These are phyloP conservation scores for Penicillium sp. DNA, from an alignment of 2,329 filamentous ascomycete species.

Conservation along the genomic window DNA sequence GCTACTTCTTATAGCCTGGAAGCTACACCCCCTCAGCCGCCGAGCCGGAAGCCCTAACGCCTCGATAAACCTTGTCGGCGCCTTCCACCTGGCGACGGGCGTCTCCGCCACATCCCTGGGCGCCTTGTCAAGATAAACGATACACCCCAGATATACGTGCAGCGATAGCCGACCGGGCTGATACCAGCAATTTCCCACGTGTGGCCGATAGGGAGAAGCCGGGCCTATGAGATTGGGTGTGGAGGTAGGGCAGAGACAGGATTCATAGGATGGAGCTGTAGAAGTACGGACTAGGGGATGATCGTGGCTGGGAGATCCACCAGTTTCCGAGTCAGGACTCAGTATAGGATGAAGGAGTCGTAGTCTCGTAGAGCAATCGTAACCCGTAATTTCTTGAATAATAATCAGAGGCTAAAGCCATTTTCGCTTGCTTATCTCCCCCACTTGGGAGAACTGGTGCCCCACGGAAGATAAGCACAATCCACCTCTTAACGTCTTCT, in stretches of 20 bases:
- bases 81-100: conserved; percentile 17
- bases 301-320: neutral
- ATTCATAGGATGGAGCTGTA: too few relatives aligned
- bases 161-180: conserved; percentile 12
- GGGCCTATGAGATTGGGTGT: neutral
- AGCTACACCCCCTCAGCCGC: neutral
- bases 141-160: conserved; percentile 16
- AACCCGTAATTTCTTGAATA: neutral
- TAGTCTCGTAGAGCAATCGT: too few relatives aligned
- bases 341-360: neutral
- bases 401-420: neutral
- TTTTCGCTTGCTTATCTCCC: conserved; percentile 4
- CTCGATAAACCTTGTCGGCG: conserved; percentile 19
- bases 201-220: neutral
- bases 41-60: neutral
- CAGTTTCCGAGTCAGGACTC: neutral
- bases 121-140: conserved; percentile 15
- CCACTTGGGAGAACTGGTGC: neutral
- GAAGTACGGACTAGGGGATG: neutral
- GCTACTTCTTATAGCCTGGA: neutral
- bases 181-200: neutral
- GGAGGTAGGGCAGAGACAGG: neutral
- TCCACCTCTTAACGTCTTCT: neutral
- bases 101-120: conserved; percentile 12
- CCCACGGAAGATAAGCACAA: neutral